phyloP scores from a whole-genome alignment of 768 basidiomycete species.

The Tricholoma terreum region DNA sequence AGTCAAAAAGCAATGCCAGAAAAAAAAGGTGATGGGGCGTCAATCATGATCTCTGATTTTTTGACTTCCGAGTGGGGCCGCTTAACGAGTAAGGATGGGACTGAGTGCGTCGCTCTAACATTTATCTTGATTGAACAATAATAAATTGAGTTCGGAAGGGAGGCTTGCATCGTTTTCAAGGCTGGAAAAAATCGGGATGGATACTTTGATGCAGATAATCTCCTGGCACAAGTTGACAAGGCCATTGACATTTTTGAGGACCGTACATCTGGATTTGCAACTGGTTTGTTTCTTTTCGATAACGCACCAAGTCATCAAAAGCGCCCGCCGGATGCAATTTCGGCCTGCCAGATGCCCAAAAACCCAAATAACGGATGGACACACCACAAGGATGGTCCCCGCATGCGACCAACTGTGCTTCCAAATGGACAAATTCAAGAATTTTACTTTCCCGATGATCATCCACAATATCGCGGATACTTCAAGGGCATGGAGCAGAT shows the following conservation, averaged over 20 bases:
- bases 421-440: slow-evolving; percentile 22
- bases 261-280: too few relatives aligned
- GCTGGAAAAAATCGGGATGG: slow-evolving; percentile 25
- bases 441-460: slow-evolving; percentile 31
- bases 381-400: too few relatives aligned
- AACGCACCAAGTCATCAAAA: too few relatives aligned
- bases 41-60: slow-evolving; percentile 30
- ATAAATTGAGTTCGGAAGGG: slow-evolving; percentile 8
- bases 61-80: too few relatives aligned
- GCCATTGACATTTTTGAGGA: too few relatives aligned
- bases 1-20: too few relatives aligned
- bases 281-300: too few relatives aligned
- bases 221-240: too few relatives aligned
- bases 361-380: too few relatives aligned
- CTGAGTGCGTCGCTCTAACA: too few relatives aligned
- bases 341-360: not conserved
- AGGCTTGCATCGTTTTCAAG: slow-evolving; percentile 19
- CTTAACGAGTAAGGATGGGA: too few relatives aligned
- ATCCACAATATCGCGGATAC: slow-evolving; percentile 25
- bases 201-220: slow-evolving; percentile 15
- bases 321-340: not conserved
- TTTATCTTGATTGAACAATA: too few relatives aligned
- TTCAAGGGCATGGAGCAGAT: slow-evolving; percentile 38
- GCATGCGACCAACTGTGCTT: slow-evolving; percentile 1
- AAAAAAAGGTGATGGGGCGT: slow-evolving; percentile 26